Evolutionary conservation across 805 yeast genomes (phyloP), one percentile per base, ranked within the genome.

Genomic region (Naumovozyma baii): DNA sequence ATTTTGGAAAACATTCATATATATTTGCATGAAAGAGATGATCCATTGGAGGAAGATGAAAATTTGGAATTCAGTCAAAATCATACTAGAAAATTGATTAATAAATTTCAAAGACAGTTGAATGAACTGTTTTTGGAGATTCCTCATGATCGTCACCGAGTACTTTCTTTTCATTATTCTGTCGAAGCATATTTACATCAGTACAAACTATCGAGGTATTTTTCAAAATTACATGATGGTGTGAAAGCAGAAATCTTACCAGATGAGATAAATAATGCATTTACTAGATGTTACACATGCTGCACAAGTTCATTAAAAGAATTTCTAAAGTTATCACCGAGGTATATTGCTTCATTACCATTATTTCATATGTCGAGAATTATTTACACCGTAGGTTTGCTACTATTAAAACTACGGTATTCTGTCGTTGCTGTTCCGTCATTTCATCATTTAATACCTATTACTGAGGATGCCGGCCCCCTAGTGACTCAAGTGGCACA

Each of bases 111-210:
- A 47, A 54, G 55, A 22, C 66, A 68, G 38, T 61, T 83, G 39
- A 59, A 63, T 28, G 40, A 47, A 1, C 48, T 77, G 14, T 69
- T 63, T 45, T 49, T 49, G 13, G 54, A 62, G 34, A 68, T 78
- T 22, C 52, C 61, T 2, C 43, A 52, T 3, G 59, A 61, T 16
- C 67, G 71, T 28, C 67, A 66, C 41, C 64, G 67, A 30, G 52
- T 68, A 31, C 55, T 72, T 55, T 67, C 80, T 3, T 78, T 70
- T 55, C 73, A 66, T 50, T 74, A 72, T 50, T 73, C 83, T 1
- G 78, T 78, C 18, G 80, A 78, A 51, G 84, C 84, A 0, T 78
- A 75, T 52, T 57, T 80, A 13, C 74, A 76, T 50, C 84, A 80
- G 52, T 83, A 82, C 40, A 57, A 62, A 31, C 53, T 63, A 38